Percentiles rank a stretch among this genome's conserved stretches.
Conservation (phyloP, 2,329 filamentous ascomycete genomes). For the Aspergillus luchuensis region DNA sequence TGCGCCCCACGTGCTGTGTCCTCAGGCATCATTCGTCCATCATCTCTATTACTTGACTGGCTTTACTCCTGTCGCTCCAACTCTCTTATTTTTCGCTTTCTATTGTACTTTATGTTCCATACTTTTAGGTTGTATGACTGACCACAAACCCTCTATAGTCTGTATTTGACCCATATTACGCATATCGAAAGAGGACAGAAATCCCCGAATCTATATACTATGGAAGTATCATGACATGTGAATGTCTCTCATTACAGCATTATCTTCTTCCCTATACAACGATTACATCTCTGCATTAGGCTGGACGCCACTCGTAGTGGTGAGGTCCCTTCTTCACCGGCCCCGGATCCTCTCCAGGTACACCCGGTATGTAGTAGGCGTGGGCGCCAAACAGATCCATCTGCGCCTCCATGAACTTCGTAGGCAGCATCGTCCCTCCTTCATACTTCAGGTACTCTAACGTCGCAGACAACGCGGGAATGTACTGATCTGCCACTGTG, state of each 20-base stretch:
- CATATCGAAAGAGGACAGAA: no score
- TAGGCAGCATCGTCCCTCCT: constrained; percentile 62
- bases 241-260: not conserved
- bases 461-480: constrained; percentile 62
- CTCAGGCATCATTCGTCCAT: constrained; percentile 23
- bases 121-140: no score
- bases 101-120: no score
- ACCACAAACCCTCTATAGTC: no score
- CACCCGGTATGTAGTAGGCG: constrained; percentile 58
- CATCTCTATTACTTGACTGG: no score
- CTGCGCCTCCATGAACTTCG: constrained; percentile 70
- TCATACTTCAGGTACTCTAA: constrained; percentile 69
- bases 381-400: constrained; percentile 71
- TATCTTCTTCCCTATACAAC: no score
- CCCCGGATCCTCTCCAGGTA: constrained; percentile 56
- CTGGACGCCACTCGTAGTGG: constrained; percentile 64
- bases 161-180: no score
- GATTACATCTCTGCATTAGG: constrained; percentile 21
- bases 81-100: no score
- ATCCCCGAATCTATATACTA: no score
- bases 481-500: constrained; percentile 59
- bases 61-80: no score
- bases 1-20: constrained; percentile 27
- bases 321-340: constrained; percentile 59
- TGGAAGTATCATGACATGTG: not conserved